These are phyloP conservation scores for Penicillium cinerascens DNA, from an alignment of 495 filamentous ascomycete genomes.

Conservation along the genomic window DNA sequence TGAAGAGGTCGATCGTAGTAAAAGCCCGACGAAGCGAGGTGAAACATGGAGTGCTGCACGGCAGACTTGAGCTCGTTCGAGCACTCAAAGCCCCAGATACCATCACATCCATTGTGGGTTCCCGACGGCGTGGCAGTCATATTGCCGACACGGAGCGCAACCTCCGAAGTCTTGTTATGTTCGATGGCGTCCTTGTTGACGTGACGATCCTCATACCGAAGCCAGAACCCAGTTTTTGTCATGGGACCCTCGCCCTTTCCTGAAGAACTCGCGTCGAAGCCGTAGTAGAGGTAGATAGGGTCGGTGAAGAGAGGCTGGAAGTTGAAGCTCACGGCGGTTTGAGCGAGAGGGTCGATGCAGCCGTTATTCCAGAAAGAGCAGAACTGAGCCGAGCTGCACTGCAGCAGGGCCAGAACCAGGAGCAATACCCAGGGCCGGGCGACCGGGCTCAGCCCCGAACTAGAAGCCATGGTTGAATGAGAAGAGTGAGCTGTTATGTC, in stretches of 20 bases:
- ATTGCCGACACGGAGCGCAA: conserved; percentile 42
- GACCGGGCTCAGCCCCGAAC: conserved; percentile 7
- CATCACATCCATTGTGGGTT: conserved; percentile 40
- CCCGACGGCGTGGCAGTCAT: conserved; percentile 36
- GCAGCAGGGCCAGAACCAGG: conserved; percentile 18
- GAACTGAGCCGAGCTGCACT: conserved; percentile 26
- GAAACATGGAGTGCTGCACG: conserved; percentile 28
- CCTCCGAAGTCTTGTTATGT: conserved; percentile 39
- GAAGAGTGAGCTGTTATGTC: not conserved
- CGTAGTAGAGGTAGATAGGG: conserved; percentile 38
- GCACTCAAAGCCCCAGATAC: conserved; percentile 38
- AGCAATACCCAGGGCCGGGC: conserved; percentile 19
- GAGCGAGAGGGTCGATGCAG: conserved; percentile 44
- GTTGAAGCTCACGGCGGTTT: conserved; percentile 35
- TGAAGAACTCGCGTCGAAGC: conserved; percentile 34
- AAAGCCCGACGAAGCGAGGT: conserved; percentile 25
- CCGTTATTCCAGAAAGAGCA: conserved; percentile 40
- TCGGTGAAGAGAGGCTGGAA: conserved; percentile 40
- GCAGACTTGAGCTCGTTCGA: conserved; percentile 31
- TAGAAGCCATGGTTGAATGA: conserved; percentile 20
- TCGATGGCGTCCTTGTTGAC: conserved; percentile 33
- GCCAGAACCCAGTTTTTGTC: conserved; percentile 43
- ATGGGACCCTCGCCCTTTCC: conserved; percentile 36
- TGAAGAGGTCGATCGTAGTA: conserved; percentile 33
- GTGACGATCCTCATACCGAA: conserved; percentile 32